Evolutionary conservation across 78 protist genomes (phyloP).

Genomic region (Chrysochromulina parva): DNA sequence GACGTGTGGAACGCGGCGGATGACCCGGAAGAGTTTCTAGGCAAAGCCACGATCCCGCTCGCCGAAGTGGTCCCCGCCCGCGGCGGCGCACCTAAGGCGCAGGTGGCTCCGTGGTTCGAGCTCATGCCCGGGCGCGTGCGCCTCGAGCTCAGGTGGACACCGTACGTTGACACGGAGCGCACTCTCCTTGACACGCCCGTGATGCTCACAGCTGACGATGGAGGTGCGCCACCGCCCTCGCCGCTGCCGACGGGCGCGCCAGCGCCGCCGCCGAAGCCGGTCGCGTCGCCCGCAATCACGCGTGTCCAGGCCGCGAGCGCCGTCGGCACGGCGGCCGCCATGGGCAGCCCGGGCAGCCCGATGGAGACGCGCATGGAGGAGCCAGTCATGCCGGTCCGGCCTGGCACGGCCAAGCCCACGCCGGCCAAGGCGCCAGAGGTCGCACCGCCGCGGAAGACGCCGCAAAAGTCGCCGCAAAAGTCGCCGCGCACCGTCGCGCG

Average conservation of each 20-base stretch:
- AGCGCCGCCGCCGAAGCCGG: no score
- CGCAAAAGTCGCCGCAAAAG: no score
- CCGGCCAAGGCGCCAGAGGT: background rate
- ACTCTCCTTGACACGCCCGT: no score
- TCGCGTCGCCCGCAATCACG: no score
- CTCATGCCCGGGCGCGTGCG: background rate
- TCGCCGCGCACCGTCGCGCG: no score
- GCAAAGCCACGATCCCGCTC: background rate
- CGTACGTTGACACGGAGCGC: background rate
- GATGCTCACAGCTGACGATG: no score
- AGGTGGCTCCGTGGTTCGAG: background rate
- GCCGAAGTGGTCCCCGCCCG: background rate
- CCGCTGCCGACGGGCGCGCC: background rate
- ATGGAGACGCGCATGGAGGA: background rate
- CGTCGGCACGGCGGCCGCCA: background rate
- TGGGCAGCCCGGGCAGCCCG: background rate
- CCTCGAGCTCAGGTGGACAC: background rate
- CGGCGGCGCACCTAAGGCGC: no score
- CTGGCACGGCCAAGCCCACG: background rate
- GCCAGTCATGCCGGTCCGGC: background rate
- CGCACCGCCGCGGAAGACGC: background rate
- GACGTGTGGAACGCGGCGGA: background rate
- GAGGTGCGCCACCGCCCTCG: background rate
- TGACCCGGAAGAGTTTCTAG: background rate
- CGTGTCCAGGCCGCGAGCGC: no score